A percentile compares a stretch with the other conserved stretches of the same genome.
phyloP scores from a whole-genome alignment of 148 eudicot genomes.

The Rhododendron ferrugineum region DNA sequence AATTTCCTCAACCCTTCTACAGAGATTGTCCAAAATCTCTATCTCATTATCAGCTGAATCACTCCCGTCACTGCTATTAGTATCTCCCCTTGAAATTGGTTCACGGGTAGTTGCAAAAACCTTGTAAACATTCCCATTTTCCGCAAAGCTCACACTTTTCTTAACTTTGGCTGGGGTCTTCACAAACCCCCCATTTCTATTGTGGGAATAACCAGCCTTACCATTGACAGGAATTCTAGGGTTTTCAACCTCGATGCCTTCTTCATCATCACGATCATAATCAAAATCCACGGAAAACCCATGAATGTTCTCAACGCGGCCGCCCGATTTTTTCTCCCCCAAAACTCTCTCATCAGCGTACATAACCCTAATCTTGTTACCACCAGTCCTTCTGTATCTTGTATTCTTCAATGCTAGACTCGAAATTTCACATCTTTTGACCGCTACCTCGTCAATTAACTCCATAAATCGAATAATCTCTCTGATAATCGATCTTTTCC shows the following conservation, averaged over 20 bases:
- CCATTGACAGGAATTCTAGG: conserved; percentile 19
- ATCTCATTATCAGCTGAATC: conserved; percentile 18
- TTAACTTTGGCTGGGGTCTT: conserved; percentile 29
- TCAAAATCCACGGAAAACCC: conserved; percentile 33
- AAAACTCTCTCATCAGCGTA: conserved; percentile 23
- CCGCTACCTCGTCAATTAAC: conserved; percentile 43
- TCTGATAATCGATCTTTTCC: conserved; percentile 52
- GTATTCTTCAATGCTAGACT: conserved; percentile 32
- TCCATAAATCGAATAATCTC: conserved; percentile 58
- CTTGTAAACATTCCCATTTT: conserved; percentile 47
- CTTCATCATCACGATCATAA: conserved; percentile 42
- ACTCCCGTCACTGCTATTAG: conserved; percentile 28
- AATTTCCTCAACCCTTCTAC: conserved; percentile 35
- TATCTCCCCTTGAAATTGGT: conserved; percentile 23
- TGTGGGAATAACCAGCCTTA: conserved; percentile 14
- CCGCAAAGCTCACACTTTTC: conserved; percentile 60
- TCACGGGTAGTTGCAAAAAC: conserved; percentile 14
- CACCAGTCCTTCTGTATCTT: conserved; percentile 33
- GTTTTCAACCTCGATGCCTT: conserved; percentile 19
- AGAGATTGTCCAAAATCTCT: conserved; percentile 20
- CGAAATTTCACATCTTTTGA: conserved; percentile 34
- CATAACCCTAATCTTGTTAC: conserved; percentile 30
- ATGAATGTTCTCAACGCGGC: conserved; percentile 41
- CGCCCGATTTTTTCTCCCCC: conserved; percentile 34
- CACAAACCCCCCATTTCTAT: conserved; percentile 21